Evolutionary conservation across 2,329 filamentous ascomycete species (phyloP).

Genomic region (Phialemonium atrogriseum): DNA sequence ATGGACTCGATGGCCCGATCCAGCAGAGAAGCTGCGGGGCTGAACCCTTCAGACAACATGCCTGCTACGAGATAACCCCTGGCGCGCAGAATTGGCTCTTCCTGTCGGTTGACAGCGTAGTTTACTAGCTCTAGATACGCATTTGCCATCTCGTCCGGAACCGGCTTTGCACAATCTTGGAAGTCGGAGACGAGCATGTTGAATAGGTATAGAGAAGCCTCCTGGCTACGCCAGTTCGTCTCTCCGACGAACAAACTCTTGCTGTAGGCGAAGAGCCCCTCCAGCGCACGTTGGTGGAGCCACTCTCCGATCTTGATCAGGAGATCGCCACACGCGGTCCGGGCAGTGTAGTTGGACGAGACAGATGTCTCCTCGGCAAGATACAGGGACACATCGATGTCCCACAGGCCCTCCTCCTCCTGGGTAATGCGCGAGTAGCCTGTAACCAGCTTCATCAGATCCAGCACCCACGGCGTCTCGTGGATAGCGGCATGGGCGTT

Average conservation of each 20-base stretch:
- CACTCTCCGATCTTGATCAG: slow-evolving; percentile 90
- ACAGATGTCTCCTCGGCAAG: slow-evolving; percentile 91
- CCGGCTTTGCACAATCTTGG: slow-evolving; percentile 63
- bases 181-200: slow-evolving; percentile 81
- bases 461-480: slow-evolving; percentile 71
- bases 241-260: slow-evolving; percentile 60
- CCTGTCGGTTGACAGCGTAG: slow-evolving; percentile 59
- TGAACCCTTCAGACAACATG: slow-evolving; percentile 61
- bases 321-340: slow-evolving; percentile 85
- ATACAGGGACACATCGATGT: slow-evolving; percentile 92
- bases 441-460: slow-evolving; percentile 78
- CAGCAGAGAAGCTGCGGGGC: slow-evolving; percentile 57
- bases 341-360: slow-evolving; percentile 90
- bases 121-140: slow-evolving; percentile 76
- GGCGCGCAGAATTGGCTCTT: slow-evolving; percentile 72
- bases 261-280: slow-evolving; percentile 71
- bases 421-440: slow-evolving; percentile 83
- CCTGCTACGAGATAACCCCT: slow-evolving; percentile 84
- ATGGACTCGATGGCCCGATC: slow-evolving; percentile 70
- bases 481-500: slow-evolving; percentile 49
- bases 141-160: slow-evolving; percentile 60
- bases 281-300: slow-evolving; percentile 67
- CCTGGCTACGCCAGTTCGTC: slow-evolving; percentile 55
- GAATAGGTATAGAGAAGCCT: slow-evolving; percentile 76
- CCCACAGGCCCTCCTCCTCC: slow-evolving; percentile 93